Base-by-base conservation (phyloP, 2,329 filamentous ascomycete genomes). In the Tolypocladium sp. region DNA sequence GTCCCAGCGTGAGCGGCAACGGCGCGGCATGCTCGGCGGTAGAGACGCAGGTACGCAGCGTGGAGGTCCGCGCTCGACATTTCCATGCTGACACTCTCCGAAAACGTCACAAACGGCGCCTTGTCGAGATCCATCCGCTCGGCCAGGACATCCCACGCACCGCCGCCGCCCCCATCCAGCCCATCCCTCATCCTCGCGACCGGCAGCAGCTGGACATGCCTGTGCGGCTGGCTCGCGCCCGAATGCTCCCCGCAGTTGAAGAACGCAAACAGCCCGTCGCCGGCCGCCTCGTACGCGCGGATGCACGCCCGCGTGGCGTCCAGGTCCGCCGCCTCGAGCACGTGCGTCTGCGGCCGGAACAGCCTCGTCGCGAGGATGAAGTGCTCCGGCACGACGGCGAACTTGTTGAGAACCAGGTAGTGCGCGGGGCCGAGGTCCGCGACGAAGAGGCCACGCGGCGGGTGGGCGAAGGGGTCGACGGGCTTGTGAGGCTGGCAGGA, bases 401-500 rank as follows among this genome's bases (percentile, higher is more conserved):
- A 91, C 71, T 91, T 91, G 77, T 91, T 91, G 46, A 91, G 76
- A 1, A 91, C 83, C 49, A 91, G 77, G 60, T 80, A 78, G 70
- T 91, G 87, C 10, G 75, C 70, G 0, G 82, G 75, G 1, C 75
- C 76, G 9, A 89, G 67, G 33, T 71, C 70, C 20, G 80, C 70
- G 51, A 86, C 71, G 42, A 87, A 75, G 59, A 88, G 79, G 6
- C 79, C 75, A 3, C 75, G 66, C 0, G 79, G 71, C 0, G 87
- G 87, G 60, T 83, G 77, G 40, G 82, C 84, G 70, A 91, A 91
- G 4, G 87, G 86, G 69, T 91, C 82, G 65, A 81, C 77, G 3
- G 75, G 74, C 56, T 75, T 78, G 53, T 63, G 64, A 7, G 40
- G 40, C 37, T 38, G n/a, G 49, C 22, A 49, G 71, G 67, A 67